phyloP scores from a whole-genome alignment of 164 flowering plant species.

The Chimonanthus praecox region DNA sequence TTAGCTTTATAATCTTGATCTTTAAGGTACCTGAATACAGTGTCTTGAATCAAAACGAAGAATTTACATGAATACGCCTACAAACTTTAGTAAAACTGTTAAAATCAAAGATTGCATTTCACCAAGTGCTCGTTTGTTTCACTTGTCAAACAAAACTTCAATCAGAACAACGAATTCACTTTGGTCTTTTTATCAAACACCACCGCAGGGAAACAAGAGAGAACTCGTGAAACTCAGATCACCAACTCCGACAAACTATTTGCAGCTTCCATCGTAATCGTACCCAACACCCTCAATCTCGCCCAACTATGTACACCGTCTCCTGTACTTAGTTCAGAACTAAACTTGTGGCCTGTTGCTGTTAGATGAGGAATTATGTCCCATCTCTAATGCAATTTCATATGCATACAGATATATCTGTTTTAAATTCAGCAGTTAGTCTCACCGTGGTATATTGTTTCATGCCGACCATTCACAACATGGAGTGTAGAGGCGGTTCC shows the following conservation, averaged over 20 bases:
- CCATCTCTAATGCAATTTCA: neutral
- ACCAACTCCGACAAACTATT: neutral
- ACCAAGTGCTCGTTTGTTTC: no score
- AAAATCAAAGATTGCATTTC: no score
- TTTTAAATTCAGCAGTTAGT: neutral
- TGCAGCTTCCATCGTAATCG: neutral
- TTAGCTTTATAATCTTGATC: no score
- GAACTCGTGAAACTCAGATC: neutral
- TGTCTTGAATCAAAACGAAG: no score
- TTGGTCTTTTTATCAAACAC: neutral
- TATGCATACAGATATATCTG: neutral
- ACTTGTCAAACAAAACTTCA: neutral
- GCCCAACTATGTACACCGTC: neutral
- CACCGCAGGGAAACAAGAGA: neutral
- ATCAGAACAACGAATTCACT: neutral
- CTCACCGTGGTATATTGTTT: neutral
- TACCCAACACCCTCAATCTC: no score
- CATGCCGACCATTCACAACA: neutral
- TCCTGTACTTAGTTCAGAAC: neutral
- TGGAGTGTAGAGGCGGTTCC: conserved; percentile 5
- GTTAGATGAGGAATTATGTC: neutral
- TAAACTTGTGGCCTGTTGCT: neutral
- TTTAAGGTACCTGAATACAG: no score
- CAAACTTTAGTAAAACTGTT: no score
- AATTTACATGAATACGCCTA: no score